Conservation (phyloP, 805 yeast genomes). For the Jamesozyma hellenica region DNA sequence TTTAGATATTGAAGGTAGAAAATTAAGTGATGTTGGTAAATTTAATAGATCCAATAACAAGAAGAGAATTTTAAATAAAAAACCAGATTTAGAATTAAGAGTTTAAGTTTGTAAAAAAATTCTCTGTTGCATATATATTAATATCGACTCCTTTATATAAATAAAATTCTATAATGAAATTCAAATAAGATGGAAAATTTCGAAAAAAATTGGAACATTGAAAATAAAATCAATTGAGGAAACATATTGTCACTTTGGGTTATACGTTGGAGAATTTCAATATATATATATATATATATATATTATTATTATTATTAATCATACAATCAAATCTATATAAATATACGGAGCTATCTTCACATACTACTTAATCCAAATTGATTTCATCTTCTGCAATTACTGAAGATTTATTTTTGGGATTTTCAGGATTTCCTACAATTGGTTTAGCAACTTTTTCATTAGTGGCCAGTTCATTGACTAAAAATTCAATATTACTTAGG, state of each 20-base stretch:
- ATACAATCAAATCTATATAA: no score
- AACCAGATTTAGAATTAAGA: constrained; percentile 46
- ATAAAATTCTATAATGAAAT: no score
- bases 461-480: constrained; percentile 16
- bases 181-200: no score
- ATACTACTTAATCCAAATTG: constrained; percentile 5
- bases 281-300: no score
- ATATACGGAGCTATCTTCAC: no score
- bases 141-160: not conserved
- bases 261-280: no score
- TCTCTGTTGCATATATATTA: not conserved
- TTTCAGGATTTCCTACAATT: not conserved
- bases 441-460: constrained; percentile 9
- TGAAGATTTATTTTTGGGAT: not conserved
- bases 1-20: constrained; percentile 78
- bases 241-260: no score
- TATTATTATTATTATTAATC: no score
- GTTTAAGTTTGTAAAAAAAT: constrained; percentile 7
- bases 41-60: constrained; percentile 36
- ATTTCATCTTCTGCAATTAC: constrained; percentile 1
- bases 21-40: constrained; percentile 45
- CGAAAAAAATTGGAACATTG: no score
- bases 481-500: constrained; percentile 21
- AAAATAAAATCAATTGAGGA: not conserved
- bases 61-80: constrained; percentile 30